Evolutionary conservation across 192 early-diverging fungal species (phyloP).

Genomic region (Entomortierella parvispora): DNA sequence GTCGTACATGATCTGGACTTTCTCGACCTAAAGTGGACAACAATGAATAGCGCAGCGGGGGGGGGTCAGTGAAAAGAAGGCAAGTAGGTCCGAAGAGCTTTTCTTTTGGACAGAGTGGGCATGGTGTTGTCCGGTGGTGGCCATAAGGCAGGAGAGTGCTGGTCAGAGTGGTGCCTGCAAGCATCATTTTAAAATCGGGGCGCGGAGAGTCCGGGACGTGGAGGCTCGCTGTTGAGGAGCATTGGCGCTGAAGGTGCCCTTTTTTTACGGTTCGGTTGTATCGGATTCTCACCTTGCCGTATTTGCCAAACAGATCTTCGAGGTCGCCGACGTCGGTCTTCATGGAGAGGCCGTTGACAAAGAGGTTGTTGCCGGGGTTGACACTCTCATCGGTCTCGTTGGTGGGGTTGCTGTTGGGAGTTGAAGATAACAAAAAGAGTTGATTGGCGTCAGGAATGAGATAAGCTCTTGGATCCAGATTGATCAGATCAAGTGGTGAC

Average conservation of each 20-base stretch:
- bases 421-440: slow-evolving; percentile 4
- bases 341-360: slow-evolving; percentile 74
- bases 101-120: background rate
- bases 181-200: too few relatives aligned
- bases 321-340: slow-evolving; percentile 71
- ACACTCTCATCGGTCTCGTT: slow-evolving; percentile 47
- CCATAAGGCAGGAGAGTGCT: too few relatives aligned
- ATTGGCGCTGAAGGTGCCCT: too few relatives aligned
- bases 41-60: too few relatives aligned
- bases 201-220: background rate
- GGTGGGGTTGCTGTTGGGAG: slow-evolving; percentile 14
- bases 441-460: slow-evolving; percentile 8
- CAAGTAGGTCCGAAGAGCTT: background rate
- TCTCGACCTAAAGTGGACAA: slow-evolving; percentile 59
- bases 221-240: background rate
- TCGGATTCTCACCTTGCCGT: slow-evolving; percentile 67
- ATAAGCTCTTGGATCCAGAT: background rate
- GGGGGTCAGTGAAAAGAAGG: too few relatives aligned
- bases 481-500: background rate
- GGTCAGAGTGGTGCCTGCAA: too few relatives aligned
- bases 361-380: slow-evolving; percentile 79
- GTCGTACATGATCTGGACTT: slow-evolving; percentile 80
- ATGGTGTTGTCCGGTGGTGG: too few relatives aligned
- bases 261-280: too few relatives aligned
- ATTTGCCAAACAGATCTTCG: slow-evolving; percentile 76